A percentile compares a stretch with the other conserved stretches of the same genome.
Conservation (phyloP, 2,329 filamentous ascomycete species). For the Rhinocladiella mackenziei region DNA sequence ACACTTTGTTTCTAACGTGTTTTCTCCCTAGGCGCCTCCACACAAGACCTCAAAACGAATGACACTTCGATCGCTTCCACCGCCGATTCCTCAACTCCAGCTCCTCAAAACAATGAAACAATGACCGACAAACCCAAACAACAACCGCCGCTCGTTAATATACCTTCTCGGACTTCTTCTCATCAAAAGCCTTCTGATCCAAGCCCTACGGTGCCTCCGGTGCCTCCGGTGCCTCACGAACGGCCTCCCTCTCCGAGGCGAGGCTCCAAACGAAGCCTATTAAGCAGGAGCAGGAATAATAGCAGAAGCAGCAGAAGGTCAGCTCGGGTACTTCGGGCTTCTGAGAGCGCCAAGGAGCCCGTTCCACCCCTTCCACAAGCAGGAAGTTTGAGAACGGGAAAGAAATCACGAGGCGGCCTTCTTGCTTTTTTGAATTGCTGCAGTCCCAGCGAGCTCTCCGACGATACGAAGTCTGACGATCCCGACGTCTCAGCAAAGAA, state of each 20-base stretch:
- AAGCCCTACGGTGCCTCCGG: slow-evolving; percentile 10
- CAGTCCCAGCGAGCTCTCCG: slow-evolving; percentile 18
- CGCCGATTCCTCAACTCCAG: slow-evolving; percentile 5
- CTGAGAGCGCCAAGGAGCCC: slow-evolving; percentile 20
- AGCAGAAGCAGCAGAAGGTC: slow-evolving; percentile 29
- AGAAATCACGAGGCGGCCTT: slow-evolving; percentile 27
- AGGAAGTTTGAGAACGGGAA: slow-evolving; percentile 13
- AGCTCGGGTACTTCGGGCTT: slow-evolving; percentile 22
- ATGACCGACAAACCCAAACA: slow-evolving; percentile 24
- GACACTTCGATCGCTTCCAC: slow-evolving; percentile 12
- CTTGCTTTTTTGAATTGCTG: slow-evolving; percentile 30
- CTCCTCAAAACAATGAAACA: slow-evolving; percentile 15
- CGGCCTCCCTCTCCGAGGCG: slow-evolving; percentile 24
- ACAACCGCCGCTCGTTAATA: slow-evolving; percentile 23
- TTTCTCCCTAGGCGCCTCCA: slow-evolving; percentile 16
- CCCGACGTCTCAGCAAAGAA: slow-evolving; percentile 29
- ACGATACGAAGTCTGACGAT: slow-evolving; percentile 25
- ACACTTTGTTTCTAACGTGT: slow-evolving; percentile 19
- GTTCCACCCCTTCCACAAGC: slow-evolving; percentile 23
- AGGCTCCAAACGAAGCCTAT: slow-evolving; percentile 30
- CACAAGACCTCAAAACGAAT: slow-evolving; percentile 10
- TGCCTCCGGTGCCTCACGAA: slow-evolving; percentile 16
- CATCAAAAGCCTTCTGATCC: slow-evolving; percentile 16
- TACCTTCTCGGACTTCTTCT: slow-evolving; percentile 28
- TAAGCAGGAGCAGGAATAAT: slow-evolving; percentile 28